A percentile compares a stretch with the other conserved stretches of the same genome.
Evolutionary conservation across 768 basidiomycete species (phyloP).

Genomic region (Sistotremastrum niveocremeum): DNA sequence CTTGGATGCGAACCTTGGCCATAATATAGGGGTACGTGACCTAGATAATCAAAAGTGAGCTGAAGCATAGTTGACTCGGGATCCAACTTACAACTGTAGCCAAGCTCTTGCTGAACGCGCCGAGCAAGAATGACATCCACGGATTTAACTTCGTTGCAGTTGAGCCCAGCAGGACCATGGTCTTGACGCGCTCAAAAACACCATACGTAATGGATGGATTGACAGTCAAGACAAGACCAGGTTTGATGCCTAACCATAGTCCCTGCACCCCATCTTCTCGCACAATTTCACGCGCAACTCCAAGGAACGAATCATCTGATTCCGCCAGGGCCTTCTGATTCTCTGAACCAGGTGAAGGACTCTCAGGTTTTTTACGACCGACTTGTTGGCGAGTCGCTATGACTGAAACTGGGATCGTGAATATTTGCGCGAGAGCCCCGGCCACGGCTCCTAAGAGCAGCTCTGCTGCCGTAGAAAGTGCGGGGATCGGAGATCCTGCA

Average conservation of each 20-base stretch:
- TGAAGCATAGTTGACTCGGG: background rate
- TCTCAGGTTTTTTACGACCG: constrained; percentile 23
- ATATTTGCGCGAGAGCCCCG: constrained; percentile 90
- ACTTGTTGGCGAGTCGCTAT: constrained; percentile 97
- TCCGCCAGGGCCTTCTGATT: background rate
- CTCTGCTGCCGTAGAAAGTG: constrained; percentile 66
- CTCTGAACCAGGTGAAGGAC: constrained; percentile 3
- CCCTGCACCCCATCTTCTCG: constrained; percentile 78
- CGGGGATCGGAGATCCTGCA: constrained; percentile 42
- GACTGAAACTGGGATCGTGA: constrained; percentile 95
- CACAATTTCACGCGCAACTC: constrained; percentile 75
- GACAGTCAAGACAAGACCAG: constrained; percentile 86
- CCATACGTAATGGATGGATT: constrained; percentile 99
- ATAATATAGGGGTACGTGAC: constrained; percentile 93
- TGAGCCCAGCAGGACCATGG: constrained; percentile 41
- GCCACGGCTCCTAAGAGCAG: constrained; percentile 82
- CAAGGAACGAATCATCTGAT: constrained; percentile 50
- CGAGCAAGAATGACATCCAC: constrained; percentile 69
- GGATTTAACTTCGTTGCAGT: constrained; percentile 51
- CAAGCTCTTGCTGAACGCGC: constrained; percentile 86
- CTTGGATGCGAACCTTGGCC: constrained; percentile 94
- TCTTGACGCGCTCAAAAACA: constrained; percentile 83
- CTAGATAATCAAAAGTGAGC: constrained; percentile 23
- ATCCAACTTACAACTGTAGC: constrained; percentile 71
- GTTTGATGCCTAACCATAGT: constrained; percentile 87